A percentile compares a stretch with the other conserved stretches of the same genome.
Evolutionary conservation across 192 early-diverging fungal species (phyloP).

Genomic region (Coemansia erecta): DNA sequence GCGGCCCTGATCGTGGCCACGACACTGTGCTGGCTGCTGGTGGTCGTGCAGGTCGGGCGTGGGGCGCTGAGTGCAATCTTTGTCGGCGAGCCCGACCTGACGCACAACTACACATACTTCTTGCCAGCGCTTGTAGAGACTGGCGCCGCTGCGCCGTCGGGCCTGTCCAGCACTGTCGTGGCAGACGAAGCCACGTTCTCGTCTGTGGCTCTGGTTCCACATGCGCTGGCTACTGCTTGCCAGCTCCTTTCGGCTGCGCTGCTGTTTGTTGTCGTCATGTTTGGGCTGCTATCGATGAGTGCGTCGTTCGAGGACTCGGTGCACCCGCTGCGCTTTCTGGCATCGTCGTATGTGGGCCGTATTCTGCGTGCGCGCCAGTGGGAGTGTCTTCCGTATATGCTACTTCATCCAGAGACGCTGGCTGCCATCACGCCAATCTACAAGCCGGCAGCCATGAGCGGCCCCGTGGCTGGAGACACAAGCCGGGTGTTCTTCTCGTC

Average conservation of each 20-base stretch:
- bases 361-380: conserved; percentile 43
- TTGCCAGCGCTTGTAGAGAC: conserved; percentile 23
- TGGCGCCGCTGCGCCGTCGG: background rate
- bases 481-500: conserved; percentile 46
- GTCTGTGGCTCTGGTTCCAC: background rate
- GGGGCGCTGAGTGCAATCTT: conserved; percentile 50
- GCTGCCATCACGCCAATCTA: conserved; percentile 16
- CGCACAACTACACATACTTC: conserved; percentile 42
- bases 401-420: conserved; percentile 20
- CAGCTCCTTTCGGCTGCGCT: conserved; percentile 32
- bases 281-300: conserved; percentile 40
- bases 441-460: background rate
- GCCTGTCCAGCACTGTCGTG: background rate
- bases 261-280: conserved; percentile 47
- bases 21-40: conserved; percentile 45
- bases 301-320: conserved; percentile 37
- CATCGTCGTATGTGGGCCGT: conserved; percentile 13
- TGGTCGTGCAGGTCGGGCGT: conserved; percentile 43
- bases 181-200: background rate
- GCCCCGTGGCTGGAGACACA: conserved; percentile 25
- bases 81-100: conserved; percentile 46
- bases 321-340: conserved; percentile 32
- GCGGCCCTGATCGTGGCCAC: conserved; percentile 21
- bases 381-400: conserved; percentile 25
- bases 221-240: conserved; percentile 25